Conservation (phyloP, 192 early-diverging fungal genomes). For the Coemansia sp. region DNA sequence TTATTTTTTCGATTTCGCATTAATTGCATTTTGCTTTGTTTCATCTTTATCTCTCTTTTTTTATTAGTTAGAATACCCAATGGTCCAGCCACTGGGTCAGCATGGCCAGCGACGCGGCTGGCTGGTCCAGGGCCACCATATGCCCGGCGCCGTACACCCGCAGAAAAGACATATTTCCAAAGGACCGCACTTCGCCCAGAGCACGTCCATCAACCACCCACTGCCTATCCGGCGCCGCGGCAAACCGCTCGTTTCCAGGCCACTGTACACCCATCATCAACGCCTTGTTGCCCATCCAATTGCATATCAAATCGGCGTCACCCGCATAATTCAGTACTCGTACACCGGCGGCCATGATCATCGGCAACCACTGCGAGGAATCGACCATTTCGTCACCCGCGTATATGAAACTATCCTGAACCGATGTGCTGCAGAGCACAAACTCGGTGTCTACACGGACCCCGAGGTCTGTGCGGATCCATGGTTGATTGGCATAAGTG, state of each 20-base stretch:
- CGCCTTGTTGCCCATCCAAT: constrained; percentile 79
- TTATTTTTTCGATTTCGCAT: not conserved
- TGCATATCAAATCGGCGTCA: constrained; percentile 88
- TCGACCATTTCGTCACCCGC: constrained; percentile 84
- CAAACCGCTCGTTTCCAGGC: constrained; percentile 69
- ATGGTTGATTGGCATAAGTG: constrained; percentile 66
- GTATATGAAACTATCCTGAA: constrained; percentile 75
- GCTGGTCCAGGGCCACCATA: constrained; percentile 90
- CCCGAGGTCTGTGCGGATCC: constrained; percentile 69
- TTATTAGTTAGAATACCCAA: not conserved
- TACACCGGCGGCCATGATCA: constrained; percentile 70
- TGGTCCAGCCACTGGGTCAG: constrained; percentile 74
- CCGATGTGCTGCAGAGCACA: constrained; percentile 74
- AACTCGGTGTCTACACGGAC: constrained; percentile 58
- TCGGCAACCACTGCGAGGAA: constrained; percentile 59
- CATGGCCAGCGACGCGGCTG: constrained; percentile 71
- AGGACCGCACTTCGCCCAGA: constrained; percentile 63
- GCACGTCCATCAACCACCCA: constrained; percentile 66
- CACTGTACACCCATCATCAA: constrained; percentile 80
- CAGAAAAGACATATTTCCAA: constrained; percentile 77
- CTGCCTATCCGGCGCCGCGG: constrained; percentile 62
- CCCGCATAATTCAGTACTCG: constrained; percentile 84
- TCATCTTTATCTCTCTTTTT: not conserved
- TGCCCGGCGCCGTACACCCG: constrained; percentile 80
- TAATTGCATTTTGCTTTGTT: not conserved